Percentiles rank a stretch among this genome's conserved stretches.
Conservation (phyloP, 2,329 filamentous ascomycete species). For the Herpotrichia juniperi region DNA sequence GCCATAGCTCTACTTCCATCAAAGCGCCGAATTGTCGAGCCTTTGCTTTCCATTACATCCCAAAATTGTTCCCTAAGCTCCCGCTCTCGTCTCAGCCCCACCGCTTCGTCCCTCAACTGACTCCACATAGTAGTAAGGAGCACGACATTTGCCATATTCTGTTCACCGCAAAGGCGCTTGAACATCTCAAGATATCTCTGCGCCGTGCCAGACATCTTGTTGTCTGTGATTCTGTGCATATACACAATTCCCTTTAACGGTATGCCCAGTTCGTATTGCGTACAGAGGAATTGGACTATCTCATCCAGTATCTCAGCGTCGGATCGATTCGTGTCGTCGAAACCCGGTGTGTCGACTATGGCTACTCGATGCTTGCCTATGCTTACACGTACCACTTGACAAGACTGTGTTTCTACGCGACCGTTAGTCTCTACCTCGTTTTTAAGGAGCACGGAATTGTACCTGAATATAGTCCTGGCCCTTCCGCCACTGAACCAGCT, state of each 20-base stretch:
- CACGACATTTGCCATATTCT: constrained; percentile 23
- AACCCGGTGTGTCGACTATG: constrained; percentile 46
- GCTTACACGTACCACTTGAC: constrained; percentile 13
- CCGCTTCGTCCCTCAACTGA: constrained; percentile 12
- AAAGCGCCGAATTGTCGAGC: constrained; percentile 11
- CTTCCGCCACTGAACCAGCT: constrained; percentile 13
- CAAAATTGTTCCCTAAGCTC: constrained; percentile 26
- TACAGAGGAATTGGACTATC: constrained; percentile 28
- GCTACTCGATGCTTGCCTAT: constrained; percentile 20
- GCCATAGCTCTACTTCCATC: constrained; percentile 8
- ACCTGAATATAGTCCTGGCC: constrained; percentile 5
- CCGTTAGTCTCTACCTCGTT: neutral
- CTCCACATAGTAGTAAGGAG: constrained; percentile 27
- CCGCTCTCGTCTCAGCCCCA: constrained; percentile 15
- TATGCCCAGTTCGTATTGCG: constrained; percentile 27
- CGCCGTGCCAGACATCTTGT: constrained; percentile 13
- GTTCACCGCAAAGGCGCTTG: constrained; percentile 27
- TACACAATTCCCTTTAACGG: constrained; percentile 40
- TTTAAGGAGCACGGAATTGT: constrained; percentile 3
- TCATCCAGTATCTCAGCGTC: constrained; percentile 39
- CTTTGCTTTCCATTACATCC: constrained; percentile 11
- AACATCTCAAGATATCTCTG: constrained; percentile 16
- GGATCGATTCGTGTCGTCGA: constrained; percentile 34
- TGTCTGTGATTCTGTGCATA: constrained; percentile 40
- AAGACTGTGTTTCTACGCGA: constrained; percentile 8